phyloP scores from a whole-genome alignment of 495 filamentous ascomycete genomes.

The Neurospora sp. region DNA sequence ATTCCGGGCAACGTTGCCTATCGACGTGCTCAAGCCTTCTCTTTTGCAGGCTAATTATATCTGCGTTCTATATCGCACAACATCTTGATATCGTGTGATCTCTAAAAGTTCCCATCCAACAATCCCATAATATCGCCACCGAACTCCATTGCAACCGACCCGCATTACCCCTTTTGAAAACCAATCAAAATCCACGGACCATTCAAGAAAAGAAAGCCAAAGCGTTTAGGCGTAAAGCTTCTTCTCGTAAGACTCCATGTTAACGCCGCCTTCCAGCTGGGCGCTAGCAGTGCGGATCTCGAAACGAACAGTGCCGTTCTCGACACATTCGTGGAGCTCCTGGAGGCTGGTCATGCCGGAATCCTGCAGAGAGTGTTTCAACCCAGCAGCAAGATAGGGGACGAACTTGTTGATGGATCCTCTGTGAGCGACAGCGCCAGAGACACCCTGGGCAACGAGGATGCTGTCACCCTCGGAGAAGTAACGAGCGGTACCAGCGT shows the following conservation, averaged over 20 bases:
- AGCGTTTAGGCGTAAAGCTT: conserved; percentile 78
- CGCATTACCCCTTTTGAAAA: background rate
- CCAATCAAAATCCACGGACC: background rate
- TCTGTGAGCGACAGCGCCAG: conserved; percentile 52
- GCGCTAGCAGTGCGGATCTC: conserved; percentile 91
- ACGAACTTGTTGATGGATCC: conserved; percentile 85
- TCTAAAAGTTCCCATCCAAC: background rate
- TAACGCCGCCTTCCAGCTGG: conserved; percentile 89
- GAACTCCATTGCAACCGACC: background rate
- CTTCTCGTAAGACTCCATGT: conserved; percentile 98
- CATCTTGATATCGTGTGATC: background rate
- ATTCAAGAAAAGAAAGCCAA: background rate
- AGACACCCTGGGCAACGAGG: conserved; percentile 94
- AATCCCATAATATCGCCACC: background rate
- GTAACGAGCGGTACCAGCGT: conserved; percentile 95
- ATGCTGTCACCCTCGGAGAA: conserved; percentile 94
- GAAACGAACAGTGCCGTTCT: conserved; percentile 72
- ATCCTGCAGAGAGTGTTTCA: conserved; percentile 96
- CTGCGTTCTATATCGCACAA: background rate
- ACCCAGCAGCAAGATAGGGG: conserved; percentile 85
- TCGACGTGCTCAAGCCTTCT: background rate
- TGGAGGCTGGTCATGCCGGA: conserved; percentile 72
- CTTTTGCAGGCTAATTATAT: background rate
- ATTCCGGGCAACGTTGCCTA: background rate
- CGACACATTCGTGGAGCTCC: conserved; percentile 66